Percentiles rank a stretch among this genome's conserved stretches.
phyloP scores from a whole-genome alignment of 2,329 filamentous ascomycete genomes.

The Aurifilum marmelostoma region DNA sequence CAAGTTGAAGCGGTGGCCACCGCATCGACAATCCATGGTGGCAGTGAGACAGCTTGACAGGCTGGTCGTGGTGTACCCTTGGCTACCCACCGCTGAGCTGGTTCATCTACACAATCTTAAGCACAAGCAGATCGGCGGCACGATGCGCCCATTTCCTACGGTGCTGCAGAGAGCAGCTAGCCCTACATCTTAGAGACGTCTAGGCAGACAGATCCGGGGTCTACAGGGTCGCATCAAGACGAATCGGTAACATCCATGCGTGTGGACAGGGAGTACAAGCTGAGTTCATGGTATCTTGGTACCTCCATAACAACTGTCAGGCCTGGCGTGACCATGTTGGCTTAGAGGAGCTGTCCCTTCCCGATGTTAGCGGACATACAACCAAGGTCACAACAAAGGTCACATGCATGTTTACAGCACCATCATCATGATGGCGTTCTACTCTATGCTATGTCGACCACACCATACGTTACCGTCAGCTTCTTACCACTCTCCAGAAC shows the following conservation, averaged over 20 bases:
- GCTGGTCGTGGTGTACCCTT: not conserved
- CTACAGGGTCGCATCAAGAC: not conserved
- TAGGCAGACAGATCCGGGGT: not conserved
- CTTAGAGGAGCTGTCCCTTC: slow-evolving; percentile 3
- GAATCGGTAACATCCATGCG: not conserved
- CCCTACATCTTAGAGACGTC: not conserved
- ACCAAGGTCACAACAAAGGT: slow-evolving; percentile 11
- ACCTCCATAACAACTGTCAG: slow-evolving; percentile 1
- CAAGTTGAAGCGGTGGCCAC: not conserved
- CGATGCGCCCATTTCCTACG: not conserved
- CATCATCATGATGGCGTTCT: slow-evolving; percentile 14
- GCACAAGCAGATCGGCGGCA: not conserved
- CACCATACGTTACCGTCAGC: slow-evolving; percentile 11
- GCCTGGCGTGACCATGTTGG: slow-evolving; percentile 7
- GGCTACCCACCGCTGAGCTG: not conserved
- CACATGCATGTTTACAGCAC: slow-evolving; percentile 12
- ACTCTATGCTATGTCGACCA: slow-evolving; percentile 9
- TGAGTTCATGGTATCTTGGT: slow-evolving; percentile 19
- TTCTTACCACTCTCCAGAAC: slow-evolving; percentile 10
- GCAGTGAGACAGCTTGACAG: not conserved
- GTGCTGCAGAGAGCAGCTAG: not conserved
- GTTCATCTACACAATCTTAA: not conserved
- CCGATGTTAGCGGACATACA: slow-evolving; percentile 27
- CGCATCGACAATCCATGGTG: not conserved
- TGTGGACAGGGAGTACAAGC: slow-evolving; percentile 2